These are phyloP conservation scores for Aspergillus sp. DNA, from an alignment of 2,329 filamentous ascomycete genomes.

Conservation along the genomic window DNA sequence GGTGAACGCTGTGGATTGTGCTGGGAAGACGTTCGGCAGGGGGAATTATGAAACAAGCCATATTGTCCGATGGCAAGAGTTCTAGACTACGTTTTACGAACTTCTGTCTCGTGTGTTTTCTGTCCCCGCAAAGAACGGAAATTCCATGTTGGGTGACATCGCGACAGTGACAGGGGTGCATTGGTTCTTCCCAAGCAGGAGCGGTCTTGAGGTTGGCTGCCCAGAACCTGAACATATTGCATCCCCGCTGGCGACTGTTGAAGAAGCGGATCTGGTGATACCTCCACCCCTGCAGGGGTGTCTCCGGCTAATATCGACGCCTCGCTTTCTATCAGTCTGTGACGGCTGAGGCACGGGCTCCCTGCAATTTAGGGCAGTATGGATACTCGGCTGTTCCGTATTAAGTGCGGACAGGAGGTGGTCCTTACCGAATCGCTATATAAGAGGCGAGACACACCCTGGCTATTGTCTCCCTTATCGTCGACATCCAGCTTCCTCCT, in stretches of 20 bases:
- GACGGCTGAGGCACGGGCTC: background rate
- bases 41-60: background rate
- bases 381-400: conserved; percentile 3
- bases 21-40: background rate
- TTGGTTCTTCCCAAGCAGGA: background rate
- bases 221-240: background rate
- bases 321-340: background rate
- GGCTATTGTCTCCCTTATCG: background rate
- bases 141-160: background rate
- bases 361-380: conserved; percentile 4
- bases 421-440: conserved; percentile 10
- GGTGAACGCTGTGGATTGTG: background rate
- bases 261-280: conserved; percentile 9
- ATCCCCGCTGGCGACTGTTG: background rate
- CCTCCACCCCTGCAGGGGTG: background rate
- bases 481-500: background rate
- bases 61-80: background rate
- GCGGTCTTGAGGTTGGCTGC: background rate
- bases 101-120: background rate
- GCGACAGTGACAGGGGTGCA: background rate
- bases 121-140: background rate
- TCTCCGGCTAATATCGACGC: conserved; percentile 5
- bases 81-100: background rate
- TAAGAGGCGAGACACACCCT: conserved; percentile 7
- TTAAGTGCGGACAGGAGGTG: background rate